Evolutionary conservation across 768 basidiomycete species (phyloP).

Genomic region (Lactarius indigo): DNA sequence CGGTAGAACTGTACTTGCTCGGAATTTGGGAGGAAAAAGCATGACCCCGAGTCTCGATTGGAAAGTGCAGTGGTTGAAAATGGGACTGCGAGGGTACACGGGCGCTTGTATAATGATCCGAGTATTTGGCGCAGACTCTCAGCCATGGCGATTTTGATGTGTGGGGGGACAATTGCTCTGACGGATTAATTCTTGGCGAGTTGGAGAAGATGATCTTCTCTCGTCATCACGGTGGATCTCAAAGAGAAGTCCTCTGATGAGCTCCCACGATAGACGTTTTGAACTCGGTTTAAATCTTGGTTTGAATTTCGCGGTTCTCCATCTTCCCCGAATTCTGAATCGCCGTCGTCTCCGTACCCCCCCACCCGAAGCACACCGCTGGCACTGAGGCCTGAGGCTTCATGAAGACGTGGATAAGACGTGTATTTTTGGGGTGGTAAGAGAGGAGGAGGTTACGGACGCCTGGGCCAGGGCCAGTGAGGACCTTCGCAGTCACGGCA

Average conservation of each 20-base stretch:
- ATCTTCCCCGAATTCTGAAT: too few relatives aligned
- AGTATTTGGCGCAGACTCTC: background rate
- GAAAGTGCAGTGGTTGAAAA: background rate
- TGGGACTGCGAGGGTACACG: constrained; percentile 20
- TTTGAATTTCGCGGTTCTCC: too few relatives aligned
- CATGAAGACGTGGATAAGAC: too few relatives aligned
- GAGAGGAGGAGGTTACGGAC: background rate
- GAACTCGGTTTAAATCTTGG: too few relatives aligned
- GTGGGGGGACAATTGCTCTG: too few relatives aligned
- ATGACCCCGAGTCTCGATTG: background rate
- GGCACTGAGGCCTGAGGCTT: background rate
- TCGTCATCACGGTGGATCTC: background rate
- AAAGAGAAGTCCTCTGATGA: background rate
- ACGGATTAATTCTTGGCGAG: too few relatives aligned
- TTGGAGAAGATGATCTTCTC: too few relatives aligned
- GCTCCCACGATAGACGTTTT: background rate
- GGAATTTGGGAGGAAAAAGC: background rate
- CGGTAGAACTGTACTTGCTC: background rate
- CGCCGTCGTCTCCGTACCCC: background rate
- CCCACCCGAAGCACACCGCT: background rate
- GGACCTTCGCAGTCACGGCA: constrained; percentile 13
- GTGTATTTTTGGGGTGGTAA: background rate
- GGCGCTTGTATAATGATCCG: background rate
- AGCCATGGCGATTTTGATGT: background rate
- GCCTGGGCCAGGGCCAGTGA: background rate